Base-by-base conservation (phyloP, 306 rosid species). In the Senna tora region DNA sequence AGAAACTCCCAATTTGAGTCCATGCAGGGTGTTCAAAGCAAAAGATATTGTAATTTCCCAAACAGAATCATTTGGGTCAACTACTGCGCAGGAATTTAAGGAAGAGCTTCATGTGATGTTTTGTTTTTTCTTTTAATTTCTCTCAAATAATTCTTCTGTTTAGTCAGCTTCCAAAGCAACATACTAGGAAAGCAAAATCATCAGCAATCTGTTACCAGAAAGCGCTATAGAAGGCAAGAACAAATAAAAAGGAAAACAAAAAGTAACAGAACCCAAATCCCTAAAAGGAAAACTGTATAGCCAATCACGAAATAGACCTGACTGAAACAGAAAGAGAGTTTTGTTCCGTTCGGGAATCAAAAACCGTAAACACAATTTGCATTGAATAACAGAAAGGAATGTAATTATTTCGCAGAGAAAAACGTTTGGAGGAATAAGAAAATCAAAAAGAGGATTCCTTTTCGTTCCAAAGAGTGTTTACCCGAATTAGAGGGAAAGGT, bases 271-370 rank as follows among this genome's bases (percentile, higher is more conserved):
- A 53, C n/a, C 33, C 62, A 33, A 68, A 68, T 34, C 61, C 49
- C 20, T 16, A 52, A 51, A 68, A 19, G 13, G 17, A 33, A 49
- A 30, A 65, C 21, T 32, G 15, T 65, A n/a, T n/a, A 8, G 59
- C 39, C n/a, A 13, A 67, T 43, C 67, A 57, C 33, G 67, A 63
- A 50, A 71, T 20, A 25, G n/a, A 76, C 39, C 46, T 71, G 67
- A 51, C 6, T 16, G 54, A 7, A 77, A 71, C 45, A 33, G 54
- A 64, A 54, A 1, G 5, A 42, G 42, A 38, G 36, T 61, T 60
- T 49, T 38, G 36, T 15, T 51, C 21, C 64, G 36, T 50, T 2
- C 10, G 47, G 70, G 30, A 68, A 69, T 50, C 34, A 68, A 19
- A 59, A 51, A 34, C 33, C 17, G 13, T 19, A 16, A 15, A 17